These are phyloP conservation scores for Tolypocladium nubicola DNA, from an alignment of 2,329 filamentous ascomycete genomes.

Conservation along the genomic window DNA sequence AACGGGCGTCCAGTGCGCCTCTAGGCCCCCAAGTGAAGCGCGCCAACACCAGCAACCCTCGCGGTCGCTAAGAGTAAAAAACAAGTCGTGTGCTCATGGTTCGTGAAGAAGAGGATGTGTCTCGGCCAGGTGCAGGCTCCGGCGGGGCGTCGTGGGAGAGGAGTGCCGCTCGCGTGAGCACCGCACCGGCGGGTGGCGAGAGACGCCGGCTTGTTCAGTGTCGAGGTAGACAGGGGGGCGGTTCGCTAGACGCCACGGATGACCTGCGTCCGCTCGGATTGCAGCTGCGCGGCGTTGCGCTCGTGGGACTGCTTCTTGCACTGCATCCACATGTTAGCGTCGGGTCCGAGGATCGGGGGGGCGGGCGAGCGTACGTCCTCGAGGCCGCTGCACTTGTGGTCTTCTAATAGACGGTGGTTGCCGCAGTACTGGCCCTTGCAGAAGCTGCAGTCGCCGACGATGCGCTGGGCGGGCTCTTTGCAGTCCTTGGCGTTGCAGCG, in stretches of 20 bases:
- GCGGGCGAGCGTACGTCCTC: slow-evolving; percentile 58
- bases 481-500: slow-evolving; percentile 86
- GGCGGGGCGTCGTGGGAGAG: background rate
- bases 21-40: slow-evolving; percentile 1
- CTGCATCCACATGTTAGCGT: slow-evolving; percentile 24
- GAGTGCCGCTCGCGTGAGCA: background rate
- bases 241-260: slow-evolving; percentile 67
- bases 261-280: slow-evolving; percentile 85
- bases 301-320: slow-evolving; percentile 97
- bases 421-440: slow-evolving; percentile 91
- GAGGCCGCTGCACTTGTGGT: slow-evolving; percentile 84
- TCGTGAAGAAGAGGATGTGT: background rate
- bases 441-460: slow-evolving; percentile 93
- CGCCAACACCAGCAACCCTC: background rate
- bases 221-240: background rate
- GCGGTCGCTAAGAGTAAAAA: background rate
- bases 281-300: slow-evolving; percentile 84
- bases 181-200: background rate
- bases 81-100: slow-evolving; percentile 9
- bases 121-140: background rate
- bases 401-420: slow-evolving; percentile 87
- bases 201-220: background rate
- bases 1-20: slow-evolving; percentile 6
- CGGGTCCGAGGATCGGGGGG: background rate
- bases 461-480: slow-evolving; percentile 77